Evolutionary conservation across 2,329 filamentous ascomycete species (phyloP).

Genomic region (Phaeosphaeriaceae sp.): DNA sequence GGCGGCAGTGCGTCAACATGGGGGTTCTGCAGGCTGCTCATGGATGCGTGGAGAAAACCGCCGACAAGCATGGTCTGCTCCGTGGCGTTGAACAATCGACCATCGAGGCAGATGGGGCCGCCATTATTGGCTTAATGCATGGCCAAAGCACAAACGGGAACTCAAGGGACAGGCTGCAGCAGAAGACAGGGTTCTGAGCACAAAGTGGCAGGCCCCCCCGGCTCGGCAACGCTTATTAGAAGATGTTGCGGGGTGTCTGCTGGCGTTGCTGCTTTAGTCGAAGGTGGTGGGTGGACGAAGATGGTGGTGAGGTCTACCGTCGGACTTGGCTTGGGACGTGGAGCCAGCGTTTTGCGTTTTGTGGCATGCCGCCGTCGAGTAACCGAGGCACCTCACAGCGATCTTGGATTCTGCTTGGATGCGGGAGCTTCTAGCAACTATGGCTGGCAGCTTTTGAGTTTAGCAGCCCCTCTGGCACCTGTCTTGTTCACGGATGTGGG

Average conservation of each 20-base stretch:
- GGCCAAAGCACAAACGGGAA: slow-evolving; percentile 44
- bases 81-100: slow-evolving; percentile 47
- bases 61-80: slow-evolving; percentile 49
- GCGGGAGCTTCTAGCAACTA: slow-evolving; percentile 8
- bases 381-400: slow-evolving; percentile 28
- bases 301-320: slow-evolving; percentile 24
- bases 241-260: slow-evolving; percentile 48
- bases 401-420: neutral
- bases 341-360: slow-evolving; percentile 10
- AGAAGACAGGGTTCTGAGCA: slow-evolving; percentile 36
- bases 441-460: slow-evolving; percentile 28
- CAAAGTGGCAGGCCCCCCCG: slow-evolving; percentile 23
- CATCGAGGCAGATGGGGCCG: slow-evolving; percentile 41
- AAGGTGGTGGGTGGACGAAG: slow-evolving; percentile 24
- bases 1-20: slow-evolving; percentile 46
- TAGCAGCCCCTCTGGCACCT: slow-evolving; percentile 33
- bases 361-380: slow-evolving; percentile 40
- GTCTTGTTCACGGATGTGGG: slow-evolving; percentile 46
- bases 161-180: slow-evolving; percentile 45
- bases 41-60: slow-evolving; percentile 48
- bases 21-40: slow-evolving; percentile 40
- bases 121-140: slow-evolving; percentile 47
- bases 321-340: slow-evolving; percentile 17
- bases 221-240: slow-evolving; percentile 50
- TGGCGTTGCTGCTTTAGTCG: slow-evolving; percentile 37